Base-by-base conservation (phyloP, 2,329 filamentous ascomycete species). In the Tympanopsis confertula region DNA sequence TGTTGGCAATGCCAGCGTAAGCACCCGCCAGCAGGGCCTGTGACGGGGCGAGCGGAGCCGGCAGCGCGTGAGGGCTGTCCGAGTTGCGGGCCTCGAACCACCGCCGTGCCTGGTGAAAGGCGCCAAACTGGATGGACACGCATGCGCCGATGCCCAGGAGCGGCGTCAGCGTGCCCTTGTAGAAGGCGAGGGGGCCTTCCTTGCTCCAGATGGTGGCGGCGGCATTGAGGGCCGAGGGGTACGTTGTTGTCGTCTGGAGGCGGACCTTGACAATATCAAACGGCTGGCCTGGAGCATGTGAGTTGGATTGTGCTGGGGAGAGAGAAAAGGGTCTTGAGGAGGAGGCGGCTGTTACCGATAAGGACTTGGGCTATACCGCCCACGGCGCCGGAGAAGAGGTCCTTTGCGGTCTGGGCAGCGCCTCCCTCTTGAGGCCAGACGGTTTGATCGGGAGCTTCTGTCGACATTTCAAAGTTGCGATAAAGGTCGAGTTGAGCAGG, bases 201-300 rank as follows among this genome's bases (percentile, higher is more conserved):
- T 86, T 81, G 51, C 76, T 78, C 62, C 86, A 86, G 64, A 98
- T 96, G 45, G 82, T 76, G 37, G 72, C 71, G 5, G 88, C 91
- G 47, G 85, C 86, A 50, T 86, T 71, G 35, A 93, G 62, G 38
- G 91, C 91, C 46, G 76, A 81, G 38, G 74, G 70, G 69, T 95
- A 94, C 48, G 85, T 74, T 17, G 72, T 78, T 38, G 82, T 83
- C 13, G 91, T 98, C 61, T 98, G 91, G 36, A 98, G 73, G 39
- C 91, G 85, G 51, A 98, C 91, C 66, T 98, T 98, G 66, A 98
- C 82, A 46, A 95, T 96, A 68, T 95, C 89, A 56, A 81, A 81
- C 41, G 76, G 77, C 58, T 82, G 77, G 52, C 77, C 76, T 81
- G 51, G 14, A 30, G 12, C 18, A 28, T 35, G 35, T n/a, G 28